Percentiles rank a stretch among this genome's conserved stretches.
phyloP scores from a whole-genome alignment of 352 stramenopile species.

The Globisporangium orthogonon region DNA sequence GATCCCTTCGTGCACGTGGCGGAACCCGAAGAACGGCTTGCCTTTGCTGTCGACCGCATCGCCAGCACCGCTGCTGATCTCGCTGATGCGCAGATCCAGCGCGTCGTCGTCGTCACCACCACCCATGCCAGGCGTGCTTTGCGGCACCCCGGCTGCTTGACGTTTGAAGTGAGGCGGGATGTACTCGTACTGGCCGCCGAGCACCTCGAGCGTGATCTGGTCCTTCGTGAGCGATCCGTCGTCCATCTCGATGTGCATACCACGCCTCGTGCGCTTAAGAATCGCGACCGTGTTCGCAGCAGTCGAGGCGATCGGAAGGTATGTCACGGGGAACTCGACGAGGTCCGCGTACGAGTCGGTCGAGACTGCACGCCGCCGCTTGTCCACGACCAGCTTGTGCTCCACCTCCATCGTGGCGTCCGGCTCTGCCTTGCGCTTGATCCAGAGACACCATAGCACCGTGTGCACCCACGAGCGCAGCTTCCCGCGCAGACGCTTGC shows the following conservation, averaged over 20 bases:
- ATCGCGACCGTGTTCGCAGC: slow-evolving; percentile 48
- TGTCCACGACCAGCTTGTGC: slow-evolving; percentile 12
- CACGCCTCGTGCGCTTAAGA: slow-evolving; percentile 36
- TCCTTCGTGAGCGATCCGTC: slow-evolving; percentile 75
- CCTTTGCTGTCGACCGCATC: neutral
- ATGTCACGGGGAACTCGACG: slow-evolving; percentile 58
- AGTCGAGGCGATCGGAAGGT: slow-evolving; percentile 53
- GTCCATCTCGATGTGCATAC: slow-evolving; percentile 66
- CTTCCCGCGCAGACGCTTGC: slow-evolving; percentile 50
- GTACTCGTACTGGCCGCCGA: slow-evolving; percentile 55
- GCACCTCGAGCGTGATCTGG: slow-evolving; percentile 70
- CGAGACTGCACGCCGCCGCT: slow-evolving; percentile 34
- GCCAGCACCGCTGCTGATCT: slow-evolving; percentile 21
- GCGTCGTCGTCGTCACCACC: slow-evolving; percentile 12
- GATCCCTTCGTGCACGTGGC: slow-evolving; percentile 35
- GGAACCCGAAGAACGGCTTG: slow-evolving; percentile 35
- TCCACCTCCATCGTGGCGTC: slow-evolving; percentile 42
- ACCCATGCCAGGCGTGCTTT: no score
- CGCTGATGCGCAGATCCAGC: slow-evolving; percentile 38
- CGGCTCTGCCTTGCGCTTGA: slow-evolving; percentile 44
- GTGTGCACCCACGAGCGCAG: slow-evolving; percentile 56
- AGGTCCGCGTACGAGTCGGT: slow-evolving; percentile 37
- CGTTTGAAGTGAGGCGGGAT: slow-evolving; percentile 31
- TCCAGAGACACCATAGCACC: slow-evolving; percentile 33
- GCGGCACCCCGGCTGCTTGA: neutral